Base-by-base conservation (phyloP, 148 eudicot genomes). In the Rhododendron kiyosumense region DNA sequence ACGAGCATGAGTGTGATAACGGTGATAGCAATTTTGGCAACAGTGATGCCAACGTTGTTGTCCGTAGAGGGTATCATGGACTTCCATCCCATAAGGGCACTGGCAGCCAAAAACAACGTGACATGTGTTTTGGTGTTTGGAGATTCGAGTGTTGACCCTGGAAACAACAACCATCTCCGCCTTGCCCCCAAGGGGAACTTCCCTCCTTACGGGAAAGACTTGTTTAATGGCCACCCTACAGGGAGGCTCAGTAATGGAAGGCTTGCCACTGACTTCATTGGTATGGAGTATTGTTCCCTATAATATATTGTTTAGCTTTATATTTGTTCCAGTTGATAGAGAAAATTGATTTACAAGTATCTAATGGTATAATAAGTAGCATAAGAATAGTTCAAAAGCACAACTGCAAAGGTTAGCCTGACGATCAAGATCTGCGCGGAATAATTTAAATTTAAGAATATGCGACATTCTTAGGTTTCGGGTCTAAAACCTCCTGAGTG, bases 101-200 rank as follows among this genome's bases (percentile, higher is more conserved):
- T 52, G 7, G 90, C 81, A 1, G 83, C 90, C 22, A 88, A 88
- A 84, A 80, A 83, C 34, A 89, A 89, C 63, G 67, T 82, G 84
- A 85, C 88, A 0, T 88, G 90, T 52, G 1, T 92, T 3, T 89
- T 90, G 61, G 93, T 96, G 77, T 95, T 96, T 61, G 99, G 99
- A 77, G 98, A 95, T 78, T 95, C 98, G 3, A 93, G 93, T 14
- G 96, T 95, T 46, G 98, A 95, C 88, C 93, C 98, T 22, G 98
- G 94, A 10, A 92, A 92, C 41, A 92, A 92, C 67, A 89, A 92
- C 82, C 57, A 20, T 41, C 83, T 92, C 28, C 9, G 34, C 0
- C 79, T 86, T 20, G 73, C 87, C 6, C 51, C 54, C 3, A 91
- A 86, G 69, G 78, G 91, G 75, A 91, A 92, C 69, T 92, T 87